Base-by-base conservation (phyloP, 2,329 filamentous ascomycete species). In the Trichocomaceae sp. region DNA sequence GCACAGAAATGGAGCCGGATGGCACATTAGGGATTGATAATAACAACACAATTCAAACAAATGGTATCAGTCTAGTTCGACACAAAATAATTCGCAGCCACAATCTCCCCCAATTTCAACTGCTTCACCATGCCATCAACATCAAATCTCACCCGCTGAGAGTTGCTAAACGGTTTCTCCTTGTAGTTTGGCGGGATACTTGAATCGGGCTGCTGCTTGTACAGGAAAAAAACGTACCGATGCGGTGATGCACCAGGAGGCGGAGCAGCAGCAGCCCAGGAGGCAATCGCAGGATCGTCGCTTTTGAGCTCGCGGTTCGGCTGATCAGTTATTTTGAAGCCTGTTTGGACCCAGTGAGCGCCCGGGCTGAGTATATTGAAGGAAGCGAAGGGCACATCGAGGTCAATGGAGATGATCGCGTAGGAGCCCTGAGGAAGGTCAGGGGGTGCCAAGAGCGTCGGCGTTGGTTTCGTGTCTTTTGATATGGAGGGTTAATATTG, bases 281-380 rank as follows among this genome's bases (percentile, higher is more conserved):
- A 10, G 3, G 39, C 50, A 35, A 57, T 41, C 4, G 37, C 13
- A 6, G 39, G 31, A 35, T 50, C 41, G 8, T 23, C 26, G n/a
- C 39, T 35, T 29, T 45, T 44, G n/a, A 56, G 37, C 7, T 56
- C 54, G 17, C 20, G 47, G 13, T 19, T 22, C 15, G 13, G 48
- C 33, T 29, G 7, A 1, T 15, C 44, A 26, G 17, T 1, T 33
- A 31, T 19, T 15, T 60, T 58, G 45, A 77, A 60, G 42, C 71
- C 71, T 0, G 72, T 70, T 55, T 78, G 75, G 49, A 77, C 62
- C 67, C 75, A 77, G 64, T 80, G 78, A 49, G 78, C 61, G 20
- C 77, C 67, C 1, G 78, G 77, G 5, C 74, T 69, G 2, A 78
- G 63, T 26, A 74, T 54, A 23, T 61, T 60, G 47, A 73, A 69